Percentiles rank a stretch among this genome's conserved stretches.
Evolutionary conservation across 2,329 filamentous ascomycete species (phyloP).

Genomic region (Aspergillus fumigatus): DNA sequence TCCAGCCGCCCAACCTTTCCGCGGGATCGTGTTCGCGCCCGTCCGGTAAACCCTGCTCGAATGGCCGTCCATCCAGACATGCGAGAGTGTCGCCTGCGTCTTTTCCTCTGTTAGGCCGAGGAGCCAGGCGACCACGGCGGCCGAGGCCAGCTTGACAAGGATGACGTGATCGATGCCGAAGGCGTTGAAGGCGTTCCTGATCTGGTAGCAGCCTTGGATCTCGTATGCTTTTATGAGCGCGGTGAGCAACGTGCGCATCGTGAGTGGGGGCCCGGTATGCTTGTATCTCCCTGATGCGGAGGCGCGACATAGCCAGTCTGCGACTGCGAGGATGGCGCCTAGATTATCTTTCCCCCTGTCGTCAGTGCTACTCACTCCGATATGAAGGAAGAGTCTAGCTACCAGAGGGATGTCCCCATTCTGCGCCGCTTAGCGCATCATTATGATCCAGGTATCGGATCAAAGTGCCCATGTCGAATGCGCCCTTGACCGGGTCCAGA

Average conservation of each 20-base stretch:
- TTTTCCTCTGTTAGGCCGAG: conserved; percentile 32
- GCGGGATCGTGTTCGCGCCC: conserved; percentile 30
- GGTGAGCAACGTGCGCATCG: conserved; percentile 28
- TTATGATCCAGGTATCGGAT: conserved; percentile 43
- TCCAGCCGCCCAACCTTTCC: conserved; percentile 43
- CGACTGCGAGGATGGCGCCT: conserved; percentile 32
- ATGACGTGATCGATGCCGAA: conserved; percentile 41
- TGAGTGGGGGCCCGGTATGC: conserved; percentile 22
- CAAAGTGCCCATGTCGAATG: conserved; percentile 36
- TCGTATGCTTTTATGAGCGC: conserved; percentile 41
- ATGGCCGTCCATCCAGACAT: conserved; percentile 39
- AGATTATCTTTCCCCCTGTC: conserved; percentile 33
- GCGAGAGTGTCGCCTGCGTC: conserved; percentile 33
- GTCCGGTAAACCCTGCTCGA: conserved; percentile 33
- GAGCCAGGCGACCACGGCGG: conserved; percentile 36
- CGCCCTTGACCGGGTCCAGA: conserved; percentile 36
- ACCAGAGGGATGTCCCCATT: conserved; percentile 43
- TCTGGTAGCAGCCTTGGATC: conserved; percentile 39
- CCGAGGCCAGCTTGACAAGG: conserved; percentile 40
- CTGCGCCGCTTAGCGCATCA: conserved; percentile 37
- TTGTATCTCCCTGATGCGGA: conserved; percentile 1
- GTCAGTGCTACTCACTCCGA: neutral
- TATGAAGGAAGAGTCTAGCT: neutral
- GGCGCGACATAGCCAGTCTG: conserved; percentile 29
- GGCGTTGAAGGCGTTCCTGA: conserved; percentile 36